Percentiles rank a stretch among this genome's conserved stretches.
phyloP scores from a whole-genome alignment of 2,329 filamentous ascomycete species.

The Venturia effusa region DNA sequence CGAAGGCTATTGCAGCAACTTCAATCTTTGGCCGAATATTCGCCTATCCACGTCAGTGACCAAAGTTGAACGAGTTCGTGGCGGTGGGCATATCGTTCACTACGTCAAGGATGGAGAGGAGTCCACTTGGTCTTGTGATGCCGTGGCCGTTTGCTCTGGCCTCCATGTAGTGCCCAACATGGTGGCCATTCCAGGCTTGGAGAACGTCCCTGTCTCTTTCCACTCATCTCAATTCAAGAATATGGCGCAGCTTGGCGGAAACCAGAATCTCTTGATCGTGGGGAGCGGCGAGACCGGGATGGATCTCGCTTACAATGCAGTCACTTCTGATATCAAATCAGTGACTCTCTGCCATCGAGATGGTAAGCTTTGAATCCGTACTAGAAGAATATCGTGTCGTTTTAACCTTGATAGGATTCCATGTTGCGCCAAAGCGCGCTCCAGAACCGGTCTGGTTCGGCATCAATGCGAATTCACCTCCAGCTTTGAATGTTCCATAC shows the following conservation, averaged over 20 bases:
- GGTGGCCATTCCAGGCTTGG: slow-evolving; percentile 29
- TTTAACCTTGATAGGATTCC: not conserved
- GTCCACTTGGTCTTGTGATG: slow-evolving; percentile 28
- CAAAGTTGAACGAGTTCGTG: not conserved
- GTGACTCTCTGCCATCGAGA: slow-evolving; percentile 36
- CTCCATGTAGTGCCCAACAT: slow-evolving; percentile 33
- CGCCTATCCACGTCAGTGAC: slow-evolving; percentile 24
- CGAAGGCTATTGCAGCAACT: slow-evolving; percentile 29
- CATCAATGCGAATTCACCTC: not conserved
- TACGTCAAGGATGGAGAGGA: slow-evolving; percentile 1
- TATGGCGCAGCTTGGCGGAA: slow-evolving; percentile 30
- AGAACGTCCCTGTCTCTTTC: slow-evolving; percentile 25
- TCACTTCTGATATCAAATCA: slow-evolving; percentile 31
- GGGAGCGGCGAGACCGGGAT: slow-evolving; percentile 38
- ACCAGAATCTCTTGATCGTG: slow-evolving; percentile 32
- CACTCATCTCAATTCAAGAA: slow-evolving; percentile 36
- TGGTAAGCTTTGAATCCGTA: slow-evolving; percentile 18
- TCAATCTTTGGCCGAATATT: slow-evolving; percentile 29
- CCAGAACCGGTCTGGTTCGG: slow-evolving; percentile 27
- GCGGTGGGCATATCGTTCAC: slow-evolving; percentile 8
- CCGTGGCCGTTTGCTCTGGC: slow-evolving; percentile 36
- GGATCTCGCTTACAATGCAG: slow-evolving; percentile 35
- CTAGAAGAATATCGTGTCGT: not conserved
- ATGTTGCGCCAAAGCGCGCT: slow-evolving; percentile 22
- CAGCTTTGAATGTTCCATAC: slow-evolving; percentile 22